A percentile compares a stretch with the other conserved stretches of the same genome.
Conservation (phyloP, 768 basidiomycete species). For the Pisolithus marmoratus region DNA sequence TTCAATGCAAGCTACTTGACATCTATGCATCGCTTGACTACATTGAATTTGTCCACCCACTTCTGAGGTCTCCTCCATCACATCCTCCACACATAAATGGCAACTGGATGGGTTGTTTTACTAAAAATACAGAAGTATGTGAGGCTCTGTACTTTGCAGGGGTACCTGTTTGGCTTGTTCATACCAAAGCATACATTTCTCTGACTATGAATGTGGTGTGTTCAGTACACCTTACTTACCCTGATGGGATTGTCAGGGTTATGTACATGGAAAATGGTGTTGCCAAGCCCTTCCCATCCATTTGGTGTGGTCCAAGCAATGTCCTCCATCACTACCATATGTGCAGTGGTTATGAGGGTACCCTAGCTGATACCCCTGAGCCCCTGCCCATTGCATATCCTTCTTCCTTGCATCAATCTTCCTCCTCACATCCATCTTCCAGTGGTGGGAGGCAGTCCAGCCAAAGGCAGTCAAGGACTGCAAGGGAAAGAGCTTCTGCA, state of each 20-base stretch:
- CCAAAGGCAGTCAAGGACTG: neutral
- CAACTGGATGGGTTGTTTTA: constrained; percentile 11
- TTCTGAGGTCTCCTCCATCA: neutral
- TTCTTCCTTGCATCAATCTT: too few species aligned
- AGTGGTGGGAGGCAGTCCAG: neutral
- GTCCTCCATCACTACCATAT: neutral
- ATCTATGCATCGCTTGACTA: constrained; percentile 7
- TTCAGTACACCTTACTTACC: neutral
- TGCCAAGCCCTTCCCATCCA: neutral
- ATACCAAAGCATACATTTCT: neutral
- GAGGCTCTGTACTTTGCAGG: constrained; percentile 3
- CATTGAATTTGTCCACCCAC: constrained; percentile 1
- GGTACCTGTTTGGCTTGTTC: constrained; percentile 6
- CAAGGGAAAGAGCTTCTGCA: neutral
- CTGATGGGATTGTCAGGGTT: neutral
- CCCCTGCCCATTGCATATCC: neutral
- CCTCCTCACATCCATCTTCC: too few species aligned
- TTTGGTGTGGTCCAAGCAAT: neutral
- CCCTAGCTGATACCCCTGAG: neutral
- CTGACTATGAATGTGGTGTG: neutral
- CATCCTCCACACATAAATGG: neutral
- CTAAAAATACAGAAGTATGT: neutral
- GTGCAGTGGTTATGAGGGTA: neutral
- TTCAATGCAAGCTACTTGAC: neutral
- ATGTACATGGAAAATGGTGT: neutral